phyloP scores from a whole-genome alignment of 2,329 filamentous ascomycete species.

The Colletotrichum somersetense region DNA sequence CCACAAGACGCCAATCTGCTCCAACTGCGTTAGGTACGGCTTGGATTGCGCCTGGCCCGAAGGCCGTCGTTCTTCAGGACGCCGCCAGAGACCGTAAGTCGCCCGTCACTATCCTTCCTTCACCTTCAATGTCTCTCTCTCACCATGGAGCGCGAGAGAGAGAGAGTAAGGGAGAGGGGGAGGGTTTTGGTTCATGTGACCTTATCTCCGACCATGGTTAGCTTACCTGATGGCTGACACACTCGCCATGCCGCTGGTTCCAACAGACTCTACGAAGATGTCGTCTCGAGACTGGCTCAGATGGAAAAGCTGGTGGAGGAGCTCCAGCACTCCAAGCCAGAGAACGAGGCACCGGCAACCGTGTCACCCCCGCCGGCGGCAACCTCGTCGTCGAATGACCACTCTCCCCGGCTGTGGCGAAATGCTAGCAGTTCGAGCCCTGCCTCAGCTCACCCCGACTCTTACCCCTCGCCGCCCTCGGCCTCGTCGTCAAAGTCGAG shows the following conservation, averaged over 20 bases:
- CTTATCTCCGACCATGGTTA: constrained; percentile 2
- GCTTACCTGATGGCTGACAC: constrained; percentile 14
- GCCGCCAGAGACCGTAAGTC: constrained; percentile 39
- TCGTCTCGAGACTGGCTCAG: constrained; percentile 38
- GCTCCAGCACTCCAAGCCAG: constrained; percentile 33
- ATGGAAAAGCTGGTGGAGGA: constrained; percentile 41
- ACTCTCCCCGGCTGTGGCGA: constrained; percentile 28
- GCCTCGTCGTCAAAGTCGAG: constrained; percentile 32
- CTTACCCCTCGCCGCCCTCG: constrained; percentile 31
- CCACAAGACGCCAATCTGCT: constrained; percentile 36
- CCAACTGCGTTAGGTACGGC: constrained; percentile 38
- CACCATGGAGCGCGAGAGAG: neutral
- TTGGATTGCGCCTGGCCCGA: constrained; percentile 38
- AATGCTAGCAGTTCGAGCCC: constrained; percentile 34
- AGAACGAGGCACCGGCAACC: neutral
- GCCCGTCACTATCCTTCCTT: neutral
- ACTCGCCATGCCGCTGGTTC: neutral
- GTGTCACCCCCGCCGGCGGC: constrained; percentile 9
- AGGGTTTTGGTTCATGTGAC: neutral
- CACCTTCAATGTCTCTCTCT: neutral
- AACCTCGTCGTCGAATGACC: constrained; percentile 45
- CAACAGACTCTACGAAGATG: constrained; percentile 39
- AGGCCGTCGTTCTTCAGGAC: constrained; percentile 38
- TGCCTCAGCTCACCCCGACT: constrained; percentile 28
- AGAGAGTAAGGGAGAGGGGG: neutral